phyloP scores from a whole-genome alignment of 768 basidiomycete species.

The Chalciporus sphaerocephalus region DNA sequence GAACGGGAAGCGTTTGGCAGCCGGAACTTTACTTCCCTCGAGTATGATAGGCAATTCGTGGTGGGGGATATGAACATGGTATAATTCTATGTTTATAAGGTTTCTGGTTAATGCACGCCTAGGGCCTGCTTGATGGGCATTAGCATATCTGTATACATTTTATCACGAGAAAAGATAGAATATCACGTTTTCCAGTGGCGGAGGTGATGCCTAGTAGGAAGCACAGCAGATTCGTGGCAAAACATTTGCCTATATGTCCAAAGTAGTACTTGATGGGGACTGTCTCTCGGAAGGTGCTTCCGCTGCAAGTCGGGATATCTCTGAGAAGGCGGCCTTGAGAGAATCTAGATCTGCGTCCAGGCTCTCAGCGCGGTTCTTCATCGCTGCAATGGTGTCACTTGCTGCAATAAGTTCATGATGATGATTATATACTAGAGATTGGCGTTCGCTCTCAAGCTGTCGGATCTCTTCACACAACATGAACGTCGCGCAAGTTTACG shows the following conservation, averaged over 20 bases:
- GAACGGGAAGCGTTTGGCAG: conserved; percentile 42
- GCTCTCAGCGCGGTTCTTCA: conserved; percentile 83
- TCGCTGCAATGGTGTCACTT: conserved; percentile 84
- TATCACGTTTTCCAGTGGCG: background rate
- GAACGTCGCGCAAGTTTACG: background rate
- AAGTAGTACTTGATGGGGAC: background rate
- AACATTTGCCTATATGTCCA: background rate
- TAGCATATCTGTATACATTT: background rate
- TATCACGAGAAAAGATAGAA: background rate
- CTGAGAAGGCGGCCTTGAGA: conserved; percentile 75
- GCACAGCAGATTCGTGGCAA: too few relatives aligned
- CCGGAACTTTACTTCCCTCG: conserved; percentile 36
- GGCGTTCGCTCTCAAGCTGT: conserved; percentile 81
- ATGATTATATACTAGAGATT: conserved; percentile 91
- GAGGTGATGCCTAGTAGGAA: too few relatives aligned
- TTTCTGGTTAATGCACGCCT: conserved; percentile 12
- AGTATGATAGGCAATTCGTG: conserved; percentile 4
- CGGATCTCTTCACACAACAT: conserved; percentile 61
- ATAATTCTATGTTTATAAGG: conserved; percentile 7
- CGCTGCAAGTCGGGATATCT: conserved; percentile 74
- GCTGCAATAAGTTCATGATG: conserved; percentile 94
- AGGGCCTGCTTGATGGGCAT: conserved; percentile 6
- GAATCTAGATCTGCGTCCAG: conserved; percentile 82
- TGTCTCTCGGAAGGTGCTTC: conserved; percentile 54
- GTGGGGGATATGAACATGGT: conserved; percentile 5